phyloP scores from a whole-genome alignment of 208 protist species.

The Borovskyia barvae region DNA sequence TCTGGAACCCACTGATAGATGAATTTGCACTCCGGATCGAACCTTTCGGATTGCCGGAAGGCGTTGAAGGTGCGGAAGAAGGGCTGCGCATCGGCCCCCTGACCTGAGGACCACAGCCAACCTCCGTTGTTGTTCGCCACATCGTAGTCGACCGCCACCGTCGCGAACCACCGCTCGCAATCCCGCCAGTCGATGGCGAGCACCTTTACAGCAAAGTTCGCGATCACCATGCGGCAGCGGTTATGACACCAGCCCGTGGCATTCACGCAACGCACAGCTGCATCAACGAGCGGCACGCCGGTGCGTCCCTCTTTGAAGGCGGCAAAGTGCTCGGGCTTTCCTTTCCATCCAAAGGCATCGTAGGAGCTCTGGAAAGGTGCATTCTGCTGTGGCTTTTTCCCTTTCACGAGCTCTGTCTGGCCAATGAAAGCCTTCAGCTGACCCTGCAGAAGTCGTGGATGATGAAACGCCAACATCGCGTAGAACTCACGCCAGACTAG shows the following conservation, averaged over 20 bases:
- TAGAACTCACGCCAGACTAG: constrained; percentile 83
- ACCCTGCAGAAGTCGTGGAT: constrained; percentile 49
- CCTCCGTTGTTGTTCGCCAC: constrained; percentile 84
- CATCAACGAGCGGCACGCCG: constrained; percentile 92
- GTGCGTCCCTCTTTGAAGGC: constrained; percentile 79
- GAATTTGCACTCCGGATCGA: constrained; percentile 58
- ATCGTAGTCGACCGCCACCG: constrained; percentile 87
- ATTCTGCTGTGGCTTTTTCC: constrained; percentile 31
- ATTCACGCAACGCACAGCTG: constrained; percentile 87
- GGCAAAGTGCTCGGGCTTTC: constrained; percentile 49
- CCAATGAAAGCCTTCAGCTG: constrained; percentile 47
- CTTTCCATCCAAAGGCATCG: constrained; percentile 53
- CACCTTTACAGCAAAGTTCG: constrained; percentile 88
- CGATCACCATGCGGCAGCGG: constrained; percentile 73
- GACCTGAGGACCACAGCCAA: constrained; percentile 74
- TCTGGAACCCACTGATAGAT: constrained; percentile 80
- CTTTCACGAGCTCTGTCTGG: constrained; percentile 8
- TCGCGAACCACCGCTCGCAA: constrained; percentile 87
- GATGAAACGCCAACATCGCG: constrained; percentile 50
- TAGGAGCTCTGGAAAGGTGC: constrained; percentile 64
- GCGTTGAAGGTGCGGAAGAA: constrained; percentile 87
- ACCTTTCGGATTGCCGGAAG: constrained; percentile 61
- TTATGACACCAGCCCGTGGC: constrained; percentile 84
- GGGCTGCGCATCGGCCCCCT: constrained; percentile 76
- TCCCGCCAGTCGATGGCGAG: constrained; percentile 90